Evolutionary conservation across 2,329 filamentous ascomycete genomes (phyloP).

Genomic region (Nemania sp.): DNA sequence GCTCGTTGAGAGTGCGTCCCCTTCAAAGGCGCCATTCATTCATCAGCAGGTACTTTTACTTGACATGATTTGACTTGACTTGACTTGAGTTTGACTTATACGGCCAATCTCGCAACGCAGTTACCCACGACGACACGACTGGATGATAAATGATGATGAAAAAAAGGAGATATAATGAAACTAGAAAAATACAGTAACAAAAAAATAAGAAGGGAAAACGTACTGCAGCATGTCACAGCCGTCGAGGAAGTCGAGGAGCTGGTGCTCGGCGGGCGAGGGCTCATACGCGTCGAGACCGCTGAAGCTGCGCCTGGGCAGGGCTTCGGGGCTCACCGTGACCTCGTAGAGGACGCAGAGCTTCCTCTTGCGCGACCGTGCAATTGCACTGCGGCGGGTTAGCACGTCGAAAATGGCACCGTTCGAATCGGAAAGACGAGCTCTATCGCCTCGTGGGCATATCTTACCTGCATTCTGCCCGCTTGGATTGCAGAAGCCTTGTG

Average conservation of each 20-base stretch:
- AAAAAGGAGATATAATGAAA: neutral
- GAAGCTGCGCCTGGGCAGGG: constrained; percentile 63
- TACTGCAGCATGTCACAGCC: constrained; percentile 65
- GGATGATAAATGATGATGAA: too few relatives aligned
- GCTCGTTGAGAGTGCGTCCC: constrained; percentile 56
- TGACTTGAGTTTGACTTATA: too few relatives aligned
- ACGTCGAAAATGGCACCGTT: constrained; percentile 50
- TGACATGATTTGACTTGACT: too few relatives aligned
- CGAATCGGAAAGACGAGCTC: constrained; percentile 55
- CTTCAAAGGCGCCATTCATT: constrained; percentile 37
- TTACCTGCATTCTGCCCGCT: constrained; percentile 66
- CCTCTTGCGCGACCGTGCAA: constrained; percentile 83
- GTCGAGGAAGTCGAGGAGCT: constrained; percentile 61
- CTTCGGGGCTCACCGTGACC: constrained; percentile 72
- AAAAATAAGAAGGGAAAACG: constrained; percentile 39
- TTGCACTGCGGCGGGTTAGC: constrained; percentile 61
- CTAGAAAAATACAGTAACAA: too few relatives aligned
- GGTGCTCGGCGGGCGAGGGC: constrained; percentile 55
- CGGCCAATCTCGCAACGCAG: constrained; percentile 4
- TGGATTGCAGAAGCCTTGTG: constrained; percentile 68
- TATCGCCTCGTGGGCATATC: constrained; percentile 49
- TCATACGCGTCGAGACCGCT: constrained; percentile 61
- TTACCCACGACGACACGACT: neutral
- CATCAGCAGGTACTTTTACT: constrained; percentile 31
- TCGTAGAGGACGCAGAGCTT: constrained; percentile 87